phyloP scores from a whole-genome alignment of 768 basidiomycete species.

The Amanita fuliginea region DNA sequence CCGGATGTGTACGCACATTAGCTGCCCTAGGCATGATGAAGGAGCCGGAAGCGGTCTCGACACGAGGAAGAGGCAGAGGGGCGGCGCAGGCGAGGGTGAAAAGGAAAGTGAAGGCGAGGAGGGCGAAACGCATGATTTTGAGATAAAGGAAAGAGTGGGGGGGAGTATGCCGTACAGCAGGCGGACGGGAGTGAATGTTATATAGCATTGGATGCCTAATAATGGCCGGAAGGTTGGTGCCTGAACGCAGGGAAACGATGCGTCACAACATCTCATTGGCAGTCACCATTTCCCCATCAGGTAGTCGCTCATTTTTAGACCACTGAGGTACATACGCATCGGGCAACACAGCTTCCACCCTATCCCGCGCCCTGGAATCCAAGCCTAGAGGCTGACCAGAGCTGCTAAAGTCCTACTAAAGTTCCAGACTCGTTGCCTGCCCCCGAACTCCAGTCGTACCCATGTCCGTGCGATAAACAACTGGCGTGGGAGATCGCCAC shows the following conservation, averaged over 20 bases:
- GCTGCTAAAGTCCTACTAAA: too few relatives aligned
- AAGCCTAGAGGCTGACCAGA: too few relatives aligned
- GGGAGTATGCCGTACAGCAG: not conserved
- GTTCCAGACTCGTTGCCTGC: too few relatives aligned
- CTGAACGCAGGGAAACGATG: not conserved
- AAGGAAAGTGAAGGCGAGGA: not conserved
- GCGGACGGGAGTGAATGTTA: not conserved
- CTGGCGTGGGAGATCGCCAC: not conserved
- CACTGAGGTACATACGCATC: not conserved
- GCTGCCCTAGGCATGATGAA: not conserved
- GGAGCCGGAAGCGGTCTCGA: too few relatives aligned
- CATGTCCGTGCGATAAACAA: not conserved
- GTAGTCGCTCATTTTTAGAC: not conserved
- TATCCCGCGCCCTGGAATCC: not conserved
- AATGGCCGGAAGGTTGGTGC: not conserved
- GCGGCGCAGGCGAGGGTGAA: not conserved
- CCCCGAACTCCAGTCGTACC: too few relatives aligned
- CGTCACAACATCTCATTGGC: not conserved
- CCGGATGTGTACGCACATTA: too few relatives aligned
- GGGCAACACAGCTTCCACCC: not conserved
- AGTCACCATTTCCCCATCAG: not conserved
- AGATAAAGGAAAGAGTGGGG: not conserved
- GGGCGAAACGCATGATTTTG: not conserved
- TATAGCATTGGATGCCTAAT: conserved; percentile 1
- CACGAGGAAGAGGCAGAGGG: not conserved